These are phyloP conservation scores for Verticillium dahliae DNA, from an alignment of 2,329 filamentous ascomycete species.

Conservation along the genomic window DNA sequence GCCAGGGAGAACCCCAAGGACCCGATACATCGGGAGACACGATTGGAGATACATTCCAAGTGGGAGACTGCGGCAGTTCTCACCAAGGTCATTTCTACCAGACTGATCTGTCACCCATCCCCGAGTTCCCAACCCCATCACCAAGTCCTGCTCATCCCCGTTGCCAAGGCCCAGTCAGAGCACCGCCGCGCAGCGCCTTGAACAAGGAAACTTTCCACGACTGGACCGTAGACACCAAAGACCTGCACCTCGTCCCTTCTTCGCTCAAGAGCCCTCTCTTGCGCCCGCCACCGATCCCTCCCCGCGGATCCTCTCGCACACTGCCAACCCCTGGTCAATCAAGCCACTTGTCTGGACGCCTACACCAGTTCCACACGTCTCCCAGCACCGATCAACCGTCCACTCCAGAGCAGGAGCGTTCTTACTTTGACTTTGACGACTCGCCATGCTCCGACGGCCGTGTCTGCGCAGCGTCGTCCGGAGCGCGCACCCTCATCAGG, in stretches of 20 bases:
- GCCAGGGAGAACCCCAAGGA: background rate
- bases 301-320: background rate
- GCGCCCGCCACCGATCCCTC: background rate
- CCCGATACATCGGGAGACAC: background rate
- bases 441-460: background rate
- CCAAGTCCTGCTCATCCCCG: background rate
- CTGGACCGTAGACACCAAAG: background rate
- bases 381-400: background rate
- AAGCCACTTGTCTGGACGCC: background rate
- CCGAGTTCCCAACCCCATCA: background rate
- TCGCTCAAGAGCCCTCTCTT: background rate
- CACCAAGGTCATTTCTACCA: background rate
- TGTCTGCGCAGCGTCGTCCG: background rate
- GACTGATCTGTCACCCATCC: background rate
- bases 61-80: background rate
- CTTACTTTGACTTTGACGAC: background rate
- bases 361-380: background rate
- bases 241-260: background rate
- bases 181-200: background rate
- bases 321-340: background rate
- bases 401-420: background rate
- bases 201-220: background rate
- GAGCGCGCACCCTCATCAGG: background rate
- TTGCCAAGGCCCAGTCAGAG: background rate
- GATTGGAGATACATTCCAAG: too few relatives aligned